Base-by-base conservation (phyloP, 352 stramenopile genomes). In the Phytopythium oedochilum region DNA sequence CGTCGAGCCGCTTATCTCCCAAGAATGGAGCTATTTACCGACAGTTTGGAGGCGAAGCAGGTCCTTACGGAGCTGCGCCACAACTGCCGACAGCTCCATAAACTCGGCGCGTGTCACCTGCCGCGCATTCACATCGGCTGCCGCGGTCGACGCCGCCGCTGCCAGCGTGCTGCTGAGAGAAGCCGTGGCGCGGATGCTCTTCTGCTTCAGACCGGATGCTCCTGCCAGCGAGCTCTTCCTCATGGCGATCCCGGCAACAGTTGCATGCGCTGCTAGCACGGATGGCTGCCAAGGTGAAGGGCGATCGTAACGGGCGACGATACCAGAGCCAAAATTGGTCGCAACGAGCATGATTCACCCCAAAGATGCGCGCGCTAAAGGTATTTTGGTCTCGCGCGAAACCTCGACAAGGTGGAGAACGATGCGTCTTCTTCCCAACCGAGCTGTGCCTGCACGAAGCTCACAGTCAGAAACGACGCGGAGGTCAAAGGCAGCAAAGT, bases 71-170 rank as follows among this genome's bases (percentile, higher is more conserved):
- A 88, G 66, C 49, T 84, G 63, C 0, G 64, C 64, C 17, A 86
- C 75, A 0, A 49, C 52, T 15, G 60, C 47, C 25, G 68, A 59
- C n/a, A 88, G 66, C 49, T 86, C 75, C 53, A 83, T 76, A 48
- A 86, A 88, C 53, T 86, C 78, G 42, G 64, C 64, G 26, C 78
- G 55, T 3, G 73, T 81, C 9, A 88, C 73, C 40, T 70, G 72
- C 17, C 73, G 74, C 3, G 78, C 70, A 51, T 73, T 73, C 23
- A 47, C 55, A 53, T 78, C 63, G 9, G 70, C 61, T 0, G 66
- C 64, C 11, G 58, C 23, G 7, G 70, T 78, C 14, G 66, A 73
- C 14, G 52, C 29, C 11, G 59, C 31, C 18, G 53, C 55, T 3
- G 35, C 53, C 26, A 53, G 43, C 5, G 29, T 39, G 23, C 18